Conservation (phyloP, 352 stramenopile genomes). For the Pythium brassicae region DNA sequence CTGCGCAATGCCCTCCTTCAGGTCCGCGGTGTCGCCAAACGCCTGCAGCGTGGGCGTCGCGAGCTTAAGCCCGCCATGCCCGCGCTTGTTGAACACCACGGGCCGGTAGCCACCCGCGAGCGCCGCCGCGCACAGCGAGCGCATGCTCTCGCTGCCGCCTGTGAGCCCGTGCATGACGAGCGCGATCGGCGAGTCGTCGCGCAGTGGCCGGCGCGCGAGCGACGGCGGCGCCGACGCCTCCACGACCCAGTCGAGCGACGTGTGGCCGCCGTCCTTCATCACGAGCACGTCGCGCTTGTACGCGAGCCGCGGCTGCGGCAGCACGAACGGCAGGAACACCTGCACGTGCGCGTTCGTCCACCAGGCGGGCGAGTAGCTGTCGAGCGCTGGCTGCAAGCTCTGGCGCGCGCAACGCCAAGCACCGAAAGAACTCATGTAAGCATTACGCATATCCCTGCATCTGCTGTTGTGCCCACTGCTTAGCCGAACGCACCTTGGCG, state of each 20-base stretch:
- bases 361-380: constrained; percentile 64
- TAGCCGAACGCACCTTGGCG: constrained; percentile 13
- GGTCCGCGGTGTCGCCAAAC: constrained; percentile 66
- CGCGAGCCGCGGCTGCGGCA: constrained; percentile 44
- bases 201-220: constrained; percentile 2
- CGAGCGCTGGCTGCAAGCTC: constrained; percentile 44
- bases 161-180: constrained; percentile 72
- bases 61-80: constrained; percentile 60
- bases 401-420: constrained; percentile 15
- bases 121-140: constrained; percentile 58
- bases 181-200: constrained; percentile 39
- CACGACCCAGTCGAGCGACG: constrained; percentile 63
- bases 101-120: constrained; percentile 58
- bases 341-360: constrained; percentile 76
- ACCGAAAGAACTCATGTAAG: too few species aligned
- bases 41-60: constrained; percentile 59
- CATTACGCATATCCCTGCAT: too few species aligned
- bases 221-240: constrained; percentile 22
- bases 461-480: too few species aligned
- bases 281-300: constrained; percentile 61
- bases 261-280: constrained; percentile 57
- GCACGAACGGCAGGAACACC: constrained; percentile 64
- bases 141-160: constrained; percentile 58
- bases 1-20: constrained; percentile 45
- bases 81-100: constrained; percentile 84